These are phyloP conservation scores for Penicillium bovifimosum DNA, from an alignment of 495 filamentous ascomycete genomes.

Conservation along the genomic window DNA sequence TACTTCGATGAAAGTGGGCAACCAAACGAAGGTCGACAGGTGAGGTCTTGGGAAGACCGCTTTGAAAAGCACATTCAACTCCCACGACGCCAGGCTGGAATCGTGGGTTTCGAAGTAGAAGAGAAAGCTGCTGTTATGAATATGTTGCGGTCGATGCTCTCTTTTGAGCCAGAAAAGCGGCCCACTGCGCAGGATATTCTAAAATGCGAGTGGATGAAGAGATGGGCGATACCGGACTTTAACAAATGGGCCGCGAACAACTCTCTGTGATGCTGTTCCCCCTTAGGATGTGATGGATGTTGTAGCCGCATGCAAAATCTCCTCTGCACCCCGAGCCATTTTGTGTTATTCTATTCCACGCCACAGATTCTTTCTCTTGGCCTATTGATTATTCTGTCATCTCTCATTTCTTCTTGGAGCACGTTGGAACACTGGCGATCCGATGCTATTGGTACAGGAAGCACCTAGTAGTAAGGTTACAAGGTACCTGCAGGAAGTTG, in stretches of 20 bases:
- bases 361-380: too few relatives aligned
- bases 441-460: too few relatives aligned
- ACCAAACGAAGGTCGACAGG: constrained; percentile 8
- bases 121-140: constrained; percentile 6
- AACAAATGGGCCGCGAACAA: background rate
- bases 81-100: constrained; percentile 5
- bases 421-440: too few relatives aligned
- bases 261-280: background rate
- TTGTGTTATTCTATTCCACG: too few relatives aligned
- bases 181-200: constrained; percentile 15
- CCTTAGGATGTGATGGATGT: too few relatives aligned
- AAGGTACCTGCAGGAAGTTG: too few relatives aligned
- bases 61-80: constrained; percentile 3
- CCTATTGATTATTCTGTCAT: too few relatives aligned
- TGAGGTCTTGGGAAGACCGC: constrained; percentile 2
- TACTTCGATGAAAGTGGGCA: constrained; percentile 14
- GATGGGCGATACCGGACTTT: constrained; percentile 16
- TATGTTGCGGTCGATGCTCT: constrained; percentile 12
- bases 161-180: constrained; percentile 18
- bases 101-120: constrained; percentile 1
- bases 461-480: too few relatives aligned
- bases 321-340: too few relatives aligned
- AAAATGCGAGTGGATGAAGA: constrained; percentile 23
- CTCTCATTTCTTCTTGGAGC: too few relatives aligned
- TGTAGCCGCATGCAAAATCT: too few relatives aligned